Evolutionary conservation across 352 stramenopile species (phyloP).

Genomic region (Globisporangium echinulatum): DNA sequence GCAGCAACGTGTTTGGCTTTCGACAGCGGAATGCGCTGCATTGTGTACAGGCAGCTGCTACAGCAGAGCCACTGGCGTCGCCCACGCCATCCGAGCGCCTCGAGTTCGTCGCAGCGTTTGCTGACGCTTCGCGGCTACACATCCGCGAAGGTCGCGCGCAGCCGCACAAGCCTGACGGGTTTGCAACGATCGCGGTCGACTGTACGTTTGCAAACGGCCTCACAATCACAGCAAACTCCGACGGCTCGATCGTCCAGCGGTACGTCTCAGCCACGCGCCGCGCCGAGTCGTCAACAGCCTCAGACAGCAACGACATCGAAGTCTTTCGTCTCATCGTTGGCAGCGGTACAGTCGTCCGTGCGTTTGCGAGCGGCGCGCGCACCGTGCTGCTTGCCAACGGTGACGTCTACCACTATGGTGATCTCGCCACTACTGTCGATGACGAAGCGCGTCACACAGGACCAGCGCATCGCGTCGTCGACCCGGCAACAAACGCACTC

Average conservation of each 20-base stretch:
- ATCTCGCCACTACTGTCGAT: not conserved
- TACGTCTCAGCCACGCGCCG: constrained; percentile 7
- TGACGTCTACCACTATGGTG: constrained; percentile 13
- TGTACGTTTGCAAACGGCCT: constrained; percentile 51
- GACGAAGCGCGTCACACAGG: constrained; percentile 4
- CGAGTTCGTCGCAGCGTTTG: constrained; percentile 53
- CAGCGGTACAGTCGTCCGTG: constrained; percentile 45
- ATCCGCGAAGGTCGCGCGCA: constrained; percentile 26
- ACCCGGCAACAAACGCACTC: constrained; percentile 64
- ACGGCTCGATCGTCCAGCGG: constrained; percentile 48
- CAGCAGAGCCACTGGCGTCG: not conserved
- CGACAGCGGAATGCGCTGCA: constrained; percentile 13
- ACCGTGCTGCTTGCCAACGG: constrained; percentile 50
- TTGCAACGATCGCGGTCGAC: constrained; percentile 30
- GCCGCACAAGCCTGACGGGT: constrained; percentile 43
- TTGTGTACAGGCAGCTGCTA: not conserved
- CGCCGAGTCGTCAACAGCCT: not conserved
- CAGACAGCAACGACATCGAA: constrained; percentile 11
- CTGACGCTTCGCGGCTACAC: constrained; percentile 40
- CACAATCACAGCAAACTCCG: constrained; percentile 44
- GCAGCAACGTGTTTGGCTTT: constrained; percentile 57
- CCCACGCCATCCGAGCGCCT: constrained; percentile 6
- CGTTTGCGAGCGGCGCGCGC: constrained; percentile 27
- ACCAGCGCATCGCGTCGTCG: constrained; percentile 27
- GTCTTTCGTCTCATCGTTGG: constrained; percentile 48